Percentiles rank a stretch among this genome's conserved stretches.
Evolutionary conservation across 768 basidiomycete species (phyloP).

Genomic region (Rhizopogon roseolus): DNA sequence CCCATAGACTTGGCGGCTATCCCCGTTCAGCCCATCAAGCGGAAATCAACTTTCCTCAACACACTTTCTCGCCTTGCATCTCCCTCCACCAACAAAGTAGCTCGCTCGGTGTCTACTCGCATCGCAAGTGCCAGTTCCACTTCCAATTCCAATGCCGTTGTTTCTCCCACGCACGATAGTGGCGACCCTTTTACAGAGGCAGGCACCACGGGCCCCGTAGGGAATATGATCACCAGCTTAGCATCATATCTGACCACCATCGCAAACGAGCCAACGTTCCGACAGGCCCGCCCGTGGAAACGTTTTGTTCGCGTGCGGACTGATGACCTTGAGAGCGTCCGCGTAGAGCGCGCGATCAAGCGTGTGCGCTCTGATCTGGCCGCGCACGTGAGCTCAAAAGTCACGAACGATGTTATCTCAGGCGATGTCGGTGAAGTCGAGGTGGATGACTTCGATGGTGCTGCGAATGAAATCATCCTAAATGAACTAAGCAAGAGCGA

Average conservation of each 20-base stretch:
- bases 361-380: conserved; percentile 82
- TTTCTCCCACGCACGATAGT: conserved; percentile 50
- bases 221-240: conserved; percentile 58
- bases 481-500: conserved; percentile 13
- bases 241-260: conserved; percentile 78
- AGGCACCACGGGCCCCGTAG: conserved; percentile 20
- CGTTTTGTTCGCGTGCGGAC: conserved; percentile 81
- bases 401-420: conserved; percentile 22
- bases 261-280: conserved; percentile 61
- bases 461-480: conserved; percentile 24
- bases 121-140: conserved; percentile 26
- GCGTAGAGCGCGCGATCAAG: conserved; percentile 85
- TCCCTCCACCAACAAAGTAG: conserved; percentile 53
- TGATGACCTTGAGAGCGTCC: conserved; percentile 84
- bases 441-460: conserved; percentile 17
- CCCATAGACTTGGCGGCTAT: conserved; percentile 55
- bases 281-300: conserved; percentile 71
- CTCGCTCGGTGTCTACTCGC: conserved; percentile 34
- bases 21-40: conserved; percentile 52
- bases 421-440: conserved; percentile 28
- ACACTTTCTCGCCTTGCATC: conserved; percentile 82
- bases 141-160: conserved; percentile 34
- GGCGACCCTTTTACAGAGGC: conserved; percentile 52
- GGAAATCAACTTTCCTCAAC: conserved; percentile 81
- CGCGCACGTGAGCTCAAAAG: conserved; percentile 51